These are phyloP conservation scores for Phaeosphaeriaceae sp. DNA, from an alignment of 2,329 filamentous ascomycete species.

Conservation along the genomic window DNA sequence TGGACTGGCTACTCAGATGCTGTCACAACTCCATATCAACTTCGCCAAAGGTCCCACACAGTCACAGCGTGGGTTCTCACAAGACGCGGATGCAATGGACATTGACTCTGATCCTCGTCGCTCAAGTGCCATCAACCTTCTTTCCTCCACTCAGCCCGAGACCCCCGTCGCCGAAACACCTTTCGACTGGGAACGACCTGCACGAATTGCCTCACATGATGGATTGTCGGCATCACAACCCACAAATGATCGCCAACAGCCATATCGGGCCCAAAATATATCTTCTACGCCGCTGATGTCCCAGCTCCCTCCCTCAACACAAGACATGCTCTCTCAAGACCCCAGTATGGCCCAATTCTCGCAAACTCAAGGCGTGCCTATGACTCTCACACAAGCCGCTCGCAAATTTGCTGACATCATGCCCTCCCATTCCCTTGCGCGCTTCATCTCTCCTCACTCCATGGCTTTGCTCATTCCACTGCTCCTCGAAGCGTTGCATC, in stretches of 20 bases:
- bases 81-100: constrained; percentile 68
- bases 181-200: constrained; percentile 88
- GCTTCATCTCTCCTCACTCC: constrained; percentile 87
- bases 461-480: constrained; percentile 78
- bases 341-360: constrained; percentile 86
- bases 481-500: constrained; percentile 80
- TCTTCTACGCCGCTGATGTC: constrained; percentile 30
- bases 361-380: constrained; percentile 74
- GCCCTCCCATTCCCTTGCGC: constrained; percentile 82
- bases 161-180: constrained; percentile 73
- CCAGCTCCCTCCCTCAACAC: constrained; percentile 44
- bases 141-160: constrained; percentile 87
- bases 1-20: constrained; percentile 90
- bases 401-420: constrained; percentile 90
- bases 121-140: constrained; percentile 51
- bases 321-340: constrained; percentile 77
- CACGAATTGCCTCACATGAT: constrained; percentile 49
- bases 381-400: constrained; percentile 87
- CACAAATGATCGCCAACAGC: constrained; percentile 44
- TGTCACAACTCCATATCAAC: constrained; percentile 88
- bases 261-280: constrained; percentile 15
- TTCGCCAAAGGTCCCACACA: constrained; percentile 72
- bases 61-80: constrained; percentile 51
- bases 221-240: constrained; percentile 46
- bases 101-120: constrained; percentile 60